Conservation (phyloP, 768 basidiomycete species). For the Galerina marginata region DNA sequence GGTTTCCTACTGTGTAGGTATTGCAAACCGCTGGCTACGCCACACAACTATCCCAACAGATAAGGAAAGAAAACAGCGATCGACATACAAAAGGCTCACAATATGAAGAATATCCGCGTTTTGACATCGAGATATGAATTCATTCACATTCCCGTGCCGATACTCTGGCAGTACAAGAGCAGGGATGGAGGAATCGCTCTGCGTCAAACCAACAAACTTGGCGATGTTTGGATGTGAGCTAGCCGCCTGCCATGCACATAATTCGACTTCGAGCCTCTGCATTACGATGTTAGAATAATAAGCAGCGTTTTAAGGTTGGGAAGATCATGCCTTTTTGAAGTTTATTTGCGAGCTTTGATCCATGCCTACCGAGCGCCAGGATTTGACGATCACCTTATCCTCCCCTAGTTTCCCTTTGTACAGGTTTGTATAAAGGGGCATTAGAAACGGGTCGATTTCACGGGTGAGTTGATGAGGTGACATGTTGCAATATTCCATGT, state of each 20-base stretch:
- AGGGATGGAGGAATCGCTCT: background rate
- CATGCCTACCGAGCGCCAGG: background rate
- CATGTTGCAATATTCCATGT: too few relatives aligned
- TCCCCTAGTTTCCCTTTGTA: background rate
- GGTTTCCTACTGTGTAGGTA: constrained; percentile 30
- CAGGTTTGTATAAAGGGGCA: background rate
- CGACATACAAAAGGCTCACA: background rate
- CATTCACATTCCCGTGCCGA: background rate
- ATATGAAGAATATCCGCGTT: background rate
- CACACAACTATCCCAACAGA: constrained; percentile 14
- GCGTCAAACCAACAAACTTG: background rate
- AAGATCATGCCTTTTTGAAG: background rate
- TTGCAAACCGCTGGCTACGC: constrained; percentile 28
- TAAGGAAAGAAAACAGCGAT: background rate
- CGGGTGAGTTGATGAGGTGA: too few relatives aligned
- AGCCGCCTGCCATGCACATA: background rate
- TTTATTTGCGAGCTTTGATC: background rate
- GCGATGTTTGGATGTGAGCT: constrained; percentile 2
- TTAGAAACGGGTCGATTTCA: background rate
- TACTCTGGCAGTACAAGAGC: background rate
- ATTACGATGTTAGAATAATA: background rate
- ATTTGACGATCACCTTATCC: background rate
- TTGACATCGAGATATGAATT: background rate
- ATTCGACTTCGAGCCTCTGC: background rate
- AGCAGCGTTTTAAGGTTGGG: background rate